Conservation (phyloP, 1,284 basidiomycete genomes). For the Fomitopsis betulina region DNA sequence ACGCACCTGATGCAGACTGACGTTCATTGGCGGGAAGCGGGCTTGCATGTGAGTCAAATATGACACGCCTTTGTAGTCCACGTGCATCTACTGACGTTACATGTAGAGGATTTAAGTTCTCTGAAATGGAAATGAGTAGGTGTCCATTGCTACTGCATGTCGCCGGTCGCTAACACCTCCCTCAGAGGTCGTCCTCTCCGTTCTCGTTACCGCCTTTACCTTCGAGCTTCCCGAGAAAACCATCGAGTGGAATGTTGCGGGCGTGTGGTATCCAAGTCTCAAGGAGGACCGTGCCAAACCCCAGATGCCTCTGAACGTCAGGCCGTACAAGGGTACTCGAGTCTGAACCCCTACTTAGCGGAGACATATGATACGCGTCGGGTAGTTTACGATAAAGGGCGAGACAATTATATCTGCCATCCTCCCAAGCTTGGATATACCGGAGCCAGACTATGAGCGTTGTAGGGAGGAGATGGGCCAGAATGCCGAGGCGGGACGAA, state of each 20-base stretch:
- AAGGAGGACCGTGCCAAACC: constrained; percentile 10
- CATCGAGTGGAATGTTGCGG: constrained; percentile 18
- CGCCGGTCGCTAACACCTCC: too few species aligned
- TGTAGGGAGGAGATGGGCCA: too few species aligned
- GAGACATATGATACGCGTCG: too few species aligned
- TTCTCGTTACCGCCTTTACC: constrained; percentile 8
- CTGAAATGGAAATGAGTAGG: constrained; percentile 3
- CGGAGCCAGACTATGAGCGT: too few species aligned
- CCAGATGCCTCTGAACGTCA: constrained; percentile 8
- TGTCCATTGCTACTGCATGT: not conserved
- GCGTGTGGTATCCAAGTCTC: constrained; percentile 15
- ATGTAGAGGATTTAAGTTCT: constrained; percentile 2
- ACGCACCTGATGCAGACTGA: not conserved
- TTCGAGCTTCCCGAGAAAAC: constrained; percentile 11
- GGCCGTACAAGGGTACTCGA: not conserved
- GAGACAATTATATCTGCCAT: too few species aligned
- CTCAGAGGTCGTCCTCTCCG: constrained; percentile 12
- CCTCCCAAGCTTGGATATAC: too few species aligned
- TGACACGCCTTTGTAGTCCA: too few species aligned
- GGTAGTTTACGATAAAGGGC: too few species aligned
- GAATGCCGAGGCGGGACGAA: too few species aligned
- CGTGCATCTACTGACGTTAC: not conserved
- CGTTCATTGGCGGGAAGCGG: constrained; percentile 4
- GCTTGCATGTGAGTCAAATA: constrained; percentile 7
- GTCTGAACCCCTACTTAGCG: too few species aligned